Evolutionary conservation across 2,329 filamentous ascomycete genomes (phyloP), one percentile per base, ranked within the genome.

Genomic region (Phaeosphaeriaceae sp.): DNA sequence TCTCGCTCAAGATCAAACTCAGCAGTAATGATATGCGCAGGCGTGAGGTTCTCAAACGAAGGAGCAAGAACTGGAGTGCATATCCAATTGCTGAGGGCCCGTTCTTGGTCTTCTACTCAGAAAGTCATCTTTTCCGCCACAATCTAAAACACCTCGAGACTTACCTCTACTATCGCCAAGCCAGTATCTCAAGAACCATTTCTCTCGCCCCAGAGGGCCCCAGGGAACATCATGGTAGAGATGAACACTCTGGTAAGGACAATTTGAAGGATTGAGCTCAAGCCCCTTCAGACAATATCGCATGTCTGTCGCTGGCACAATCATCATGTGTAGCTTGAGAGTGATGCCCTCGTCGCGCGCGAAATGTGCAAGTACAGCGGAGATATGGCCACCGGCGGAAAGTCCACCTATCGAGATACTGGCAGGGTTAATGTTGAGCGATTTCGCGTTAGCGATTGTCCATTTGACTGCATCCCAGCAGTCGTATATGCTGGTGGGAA

Each of bases 401-500:
- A 82, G 76, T 45, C 82, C 82, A 6, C 82, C 81, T 6, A 82
- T 76, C 70, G 82, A 82, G 27, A 65, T 60, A 22, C 63, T 65
- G 31, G 20, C 42, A 2, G 62, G 52, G 53, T 65, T 53, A 21
- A 65, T 58, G 25, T 58, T 58, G 19, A 68, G 48, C 20, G 44
- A 24, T 44, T 42, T n/a, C 13, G 63, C 56, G 47, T 73, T 66
- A 13, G 52, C 33, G 55, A 71, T 65, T 49, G 77, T 1, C 48
- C 81, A 77, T 56, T 78, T 70, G 33, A 85, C 64, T 1, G 79
- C 80, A 7, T 78, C 79, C 68, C 81, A 84, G 50, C 79, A 79
- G 70, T 86, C 84, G n/a, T 81, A 77, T 19, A 82, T 76, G 27
- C 75, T 76, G 15, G 78, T 77, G n/a, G 84, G 84, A 56, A 83